A percentile compares a stretch with the other conserved stretches of the same genome.
These are phyloP conservation scores for Acanthamoeba sp. DNA, from an alignment of 208 protist species.

Conservation along the genomic window DNA sequence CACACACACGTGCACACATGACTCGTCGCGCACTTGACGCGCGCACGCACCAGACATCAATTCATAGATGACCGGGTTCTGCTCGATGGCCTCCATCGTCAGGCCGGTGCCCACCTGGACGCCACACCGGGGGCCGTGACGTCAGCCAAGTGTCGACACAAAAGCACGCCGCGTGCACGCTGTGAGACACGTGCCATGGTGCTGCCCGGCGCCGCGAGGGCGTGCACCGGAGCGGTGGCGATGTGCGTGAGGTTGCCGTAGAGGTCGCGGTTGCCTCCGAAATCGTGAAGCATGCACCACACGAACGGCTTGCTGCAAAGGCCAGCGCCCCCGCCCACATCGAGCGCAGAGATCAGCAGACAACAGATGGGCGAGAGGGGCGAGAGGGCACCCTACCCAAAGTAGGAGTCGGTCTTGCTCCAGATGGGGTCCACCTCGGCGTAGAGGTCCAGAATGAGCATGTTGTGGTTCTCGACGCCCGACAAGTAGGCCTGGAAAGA, in stretches of 20 bases:
- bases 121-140: neutral
- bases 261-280: slow-evolving; percentile 86
- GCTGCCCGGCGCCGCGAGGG: slow-evolving; percentile 13
- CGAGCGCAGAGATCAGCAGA: too few species aligned
- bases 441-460: slow-evolving; percentile 89
- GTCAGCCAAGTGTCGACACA: too few species aligned
- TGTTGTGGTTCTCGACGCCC: slow-evolving; percentile 79
- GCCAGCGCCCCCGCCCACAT: neutral
- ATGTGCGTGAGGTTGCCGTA: slow-evolving; percentile 83
- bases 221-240: slow-evolving; percentile 68
- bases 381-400: too few species aligned
- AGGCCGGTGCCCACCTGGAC: slow-evolving; percentile 82
- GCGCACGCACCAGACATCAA: slow-evolving; percentile 80
- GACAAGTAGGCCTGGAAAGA: slow-evolving; percentile 81
- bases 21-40: too few species aligned
- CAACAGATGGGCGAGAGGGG: too few species aligned
- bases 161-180: neutral
- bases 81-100: slow-evolving; percentile 87
- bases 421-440: slow-evolving; percentile 83
- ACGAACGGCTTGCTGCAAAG: slow-evolving; percentile 85
- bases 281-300: slow-evolving; percentile 91
- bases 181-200: slow-evolving; percentile 78
- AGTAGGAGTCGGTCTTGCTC: slow-evolving; percentile 81
- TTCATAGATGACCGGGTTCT: slow-evolving; percentile 88
- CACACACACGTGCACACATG: too few species aligned